phyloP scores from a whole-genome alignment of 257 asterid genomes.

The Jacaranda copaia region DNA sequence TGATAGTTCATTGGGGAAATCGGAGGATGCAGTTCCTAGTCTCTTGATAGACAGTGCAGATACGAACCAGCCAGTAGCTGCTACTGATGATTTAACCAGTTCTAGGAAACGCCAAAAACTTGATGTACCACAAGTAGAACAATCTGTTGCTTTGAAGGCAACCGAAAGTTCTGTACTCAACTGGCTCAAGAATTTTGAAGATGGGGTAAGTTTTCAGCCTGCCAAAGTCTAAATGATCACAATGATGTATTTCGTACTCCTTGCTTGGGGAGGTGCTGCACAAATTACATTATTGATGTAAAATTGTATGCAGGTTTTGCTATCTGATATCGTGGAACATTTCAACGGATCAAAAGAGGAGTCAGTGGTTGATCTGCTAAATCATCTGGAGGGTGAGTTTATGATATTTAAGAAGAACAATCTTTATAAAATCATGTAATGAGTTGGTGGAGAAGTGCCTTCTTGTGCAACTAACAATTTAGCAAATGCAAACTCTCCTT shows the following conservation, averaged over 20 bases:
- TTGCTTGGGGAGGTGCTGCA: neutral
- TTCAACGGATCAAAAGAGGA: conserved; percentile 71
- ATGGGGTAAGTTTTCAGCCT: conserved; percentile 65
- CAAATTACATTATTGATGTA: neutral
- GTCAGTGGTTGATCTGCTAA: conserved; percentile 55
- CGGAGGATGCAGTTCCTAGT: neutral
- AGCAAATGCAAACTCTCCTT: conserved; percentile 7
- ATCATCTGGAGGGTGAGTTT: conserved; percentile 75
- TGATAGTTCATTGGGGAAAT: conserved; percentile 12
- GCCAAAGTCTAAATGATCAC: neutral
- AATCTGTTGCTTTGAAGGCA: conserved; percentile 45
- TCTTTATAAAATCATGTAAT: conserved; percentile 65
- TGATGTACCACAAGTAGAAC: conserved; percentile 42
- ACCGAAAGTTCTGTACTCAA: conserved; percentile 61
- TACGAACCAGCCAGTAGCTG: conserved; percentile 25
- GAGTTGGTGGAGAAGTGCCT: conserved; percentile 24
- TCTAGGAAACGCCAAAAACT: conserved; percentile 67
- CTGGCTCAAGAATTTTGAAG: conserved; percentile 63
- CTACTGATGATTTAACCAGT: conserved; percentile 37
- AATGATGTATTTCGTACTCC: neutral
- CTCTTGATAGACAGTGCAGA: conserved; percentile 28
- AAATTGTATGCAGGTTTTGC: conserved; percentile 62
- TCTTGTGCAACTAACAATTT: conserved; percentile 29
- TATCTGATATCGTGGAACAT: conserved; percentile 64
- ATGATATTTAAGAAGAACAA: conserved; percentile 66